Base-by-base conservation (phyloP, 1,139 yeast genomes). In the Nadsonia starkeyi-henricii region DNA sequence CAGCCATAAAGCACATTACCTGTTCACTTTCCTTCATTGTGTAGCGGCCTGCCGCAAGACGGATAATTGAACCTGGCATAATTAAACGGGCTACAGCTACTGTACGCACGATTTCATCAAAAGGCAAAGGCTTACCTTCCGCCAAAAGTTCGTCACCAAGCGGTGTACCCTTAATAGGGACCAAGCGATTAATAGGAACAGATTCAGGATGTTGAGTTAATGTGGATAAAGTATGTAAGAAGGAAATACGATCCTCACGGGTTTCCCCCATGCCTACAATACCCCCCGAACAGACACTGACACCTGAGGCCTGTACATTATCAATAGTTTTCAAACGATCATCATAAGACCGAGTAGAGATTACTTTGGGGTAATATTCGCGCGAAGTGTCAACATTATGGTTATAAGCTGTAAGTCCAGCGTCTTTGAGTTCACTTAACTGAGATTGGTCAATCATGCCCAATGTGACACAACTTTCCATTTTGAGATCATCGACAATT, bases 11-110 rank as follows among this genome's bases (percentile, higher is more conserved):
- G 55, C 89, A 81, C 58, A 83, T 63, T 50, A 81, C 75, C 59
- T 83, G 93, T 56, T 83, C 89, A 52, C 75, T 69, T 55, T 83
- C 91, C 55, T 78, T 79, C 89, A 83, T 82, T 30, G 88, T 80
- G 59, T 81, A 81, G 51, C 93, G 70, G 0, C 93, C 93, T 9
- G 93, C 93, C 2, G 91, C 89, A 51, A 83, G 68, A 53, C 93
- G 71, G 53, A 83, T 77, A 45, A 82, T 81, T 1, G 85, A 69
- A 44, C 68, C 66, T 0, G 93, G 93, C 88, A 83, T 83, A 41
- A 80, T 65, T 21, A 83, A 63, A 55, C 93, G 72, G 0, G 89
- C 91, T 3, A 91, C 81, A 1, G 89, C 85, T 51, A 82, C 72
- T 1, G 89, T 81, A 60, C 82, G 73, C 42, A 83, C 66, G 21